phyloP scores from a whole-genome alignment of 2,329 filamentous ascomycete species.

The Eutypella sp. region DNA sequence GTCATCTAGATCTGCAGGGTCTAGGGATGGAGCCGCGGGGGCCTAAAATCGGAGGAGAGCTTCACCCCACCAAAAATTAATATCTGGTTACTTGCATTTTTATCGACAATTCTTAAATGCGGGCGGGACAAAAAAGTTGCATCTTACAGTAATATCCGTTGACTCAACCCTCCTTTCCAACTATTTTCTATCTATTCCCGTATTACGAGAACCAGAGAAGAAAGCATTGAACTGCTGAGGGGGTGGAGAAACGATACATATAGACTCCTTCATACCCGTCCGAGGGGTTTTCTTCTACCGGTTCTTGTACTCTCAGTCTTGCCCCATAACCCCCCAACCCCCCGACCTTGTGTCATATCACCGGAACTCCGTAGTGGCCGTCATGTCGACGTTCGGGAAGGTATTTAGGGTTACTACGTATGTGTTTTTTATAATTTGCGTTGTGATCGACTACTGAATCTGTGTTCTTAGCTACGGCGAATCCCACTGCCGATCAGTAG shows the following conservation, averaged over 20 bases:
- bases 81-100: constrained; percentile 2
- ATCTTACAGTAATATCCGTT: not conserved
- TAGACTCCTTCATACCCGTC: too few species aligned
- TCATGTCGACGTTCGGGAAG: constrained; percentile 83
- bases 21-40: not conserved
- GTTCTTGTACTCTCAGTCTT: too few species aligned
- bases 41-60: constrained; percentile 6
- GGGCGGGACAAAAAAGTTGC: not conserved
- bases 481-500: constrained; percentile 88
- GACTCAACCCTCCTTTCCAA: too few species aligned
- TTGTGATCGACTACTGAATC: constrained; percentile 11
- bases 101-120: constrained; percentile 5
- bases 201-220: too few species aligned
- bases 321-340: too few species aligned
- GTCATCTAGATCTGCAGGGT: not conserved
- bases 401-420: constrained; percentile 81
- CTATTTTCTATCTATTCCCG: too few species aligned
- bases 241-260: too few species aligned
- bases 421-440: constrained; percentile 23
- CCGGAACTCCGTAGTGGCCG: constrained; percentile 28
- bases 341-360: not conserved
- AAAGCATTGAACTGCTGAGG: too few species aligned
- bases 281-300: too few species aligned
- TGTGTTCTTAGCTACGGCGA: constrained; percentile 70
- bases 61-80: constrained; percentile 1